Conservation (phyloP, 1,284 basidiomycete genomes). For the Sanghuangporus sanghuang region DNA sequence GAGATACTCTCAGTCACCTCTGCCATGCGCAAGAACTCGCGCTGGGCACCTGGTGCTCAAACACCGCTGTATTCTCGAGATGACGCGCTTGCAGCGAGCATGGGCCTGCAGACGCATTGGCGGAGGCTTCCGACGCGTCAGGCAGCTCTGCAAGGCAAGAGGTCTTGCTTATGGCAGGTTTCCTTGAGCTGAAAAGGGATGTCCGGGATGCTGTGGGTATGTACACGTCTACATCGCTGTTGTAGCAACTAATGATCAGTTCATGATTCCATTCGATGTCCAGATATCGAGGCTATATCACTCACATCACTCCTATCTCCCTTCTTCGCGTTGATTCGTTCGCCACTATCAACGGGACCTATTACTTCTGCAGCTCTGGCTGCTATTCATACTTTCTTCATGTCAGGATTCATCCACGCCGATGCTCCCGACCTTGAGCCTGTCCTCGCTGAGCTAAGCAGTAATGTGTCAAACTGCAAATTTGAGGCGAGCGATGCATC, state of each 20-base stretch:
- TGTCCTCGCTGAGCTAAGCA: slow-evolving; percentile 82
- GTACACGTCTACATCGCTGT: slow-evolving; percentile 23
- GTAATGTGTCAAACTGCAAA: slow-evolving; percentile 91
- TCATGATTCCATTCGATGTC: slow-evolving; percentile 13
- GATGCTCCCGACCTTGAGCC: slow-evolving; percentile 47
- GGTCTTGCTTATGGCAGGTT: slow-evolving; percentile 84
- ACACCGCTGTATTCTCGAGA: slow-evolving; percentile 47
- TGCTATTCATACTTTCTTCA: slow-evolving; percentile 83
- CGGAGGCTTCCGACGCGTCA: slow-evolving; percentile 31
- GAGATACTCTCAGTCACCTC: slow-evolving; percentile 93
- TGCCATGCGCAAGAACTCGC: slow-evolving; percentile 94
- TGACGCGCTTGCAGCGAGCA: slow-evolving; percentile 62
- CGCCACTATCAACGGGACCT: slow-evolving; percentile 88
- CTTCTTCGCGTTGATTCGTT: slow-evolving; percentile 91
- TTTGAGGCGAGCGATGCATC: slow-evolving; percentile 96
- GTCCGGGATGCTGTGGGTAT: slow-evolving; percentile 72
- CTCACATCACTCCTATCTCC: slow-evolving; percentile 69
- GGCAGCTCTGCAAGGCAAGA: slow-evolving; percentile 50
- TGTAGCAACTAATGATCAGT: not conserved
- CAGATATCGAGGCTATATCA: slow-evolving; percentile 57
- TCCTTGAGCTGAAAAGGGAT: slow-evolving; percentile 79
- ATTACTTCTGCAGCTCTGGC: slow-evolving; percentile 89
- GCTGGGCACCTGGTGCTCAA: slow-evolving; percentile 76
- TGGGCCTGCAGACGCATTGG: slow-evolving; percentile 64
- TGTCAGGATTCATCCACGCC: slow-evolving; percentile 66